Evolutionary conservation across 495 filamentous ascomycete genomes (phyloP).

Genomic region (Podospora fimiseda): DNA sequence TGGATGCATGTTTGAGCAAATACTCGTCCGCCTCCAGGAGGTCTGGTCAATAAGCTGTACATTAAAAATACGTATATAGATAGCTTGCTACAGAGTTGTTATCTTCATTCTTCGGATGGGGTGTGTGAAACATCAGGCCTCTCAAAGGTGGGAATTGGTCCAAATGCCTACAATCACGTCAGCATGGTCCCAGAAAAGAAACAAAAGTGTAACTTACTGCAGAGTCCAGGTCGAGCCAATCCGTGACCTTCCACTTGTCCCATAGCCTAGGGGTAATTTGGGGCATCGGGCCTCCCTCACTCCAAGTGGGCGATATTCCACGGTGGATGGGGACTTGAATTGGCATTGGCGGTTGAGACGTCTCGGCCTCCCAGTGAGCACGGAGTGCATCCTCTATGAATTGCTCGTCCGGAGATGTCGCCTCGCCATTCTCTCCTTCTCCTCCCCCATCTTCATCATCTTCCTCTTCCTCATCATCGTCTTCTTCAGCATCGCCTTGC

Average conservation of each 20-base stretch:
- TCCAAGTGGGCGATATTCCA: background rate
- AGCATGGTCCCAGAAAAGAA: background rate
- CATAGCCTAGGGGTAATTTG: constrained; percentile 7
- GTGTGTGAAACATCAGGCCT: background rate
- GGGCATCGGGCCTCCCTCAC: background rate
- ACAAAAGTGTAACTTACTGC: constrained; percentile 14
- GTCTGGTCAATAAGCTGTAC: background rate
- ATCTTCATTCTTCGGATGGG: background rate
- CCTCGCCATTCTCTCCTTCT: background rate
- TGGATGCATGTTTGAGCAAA: constrained; percentile 8
- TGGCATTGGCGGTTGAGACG: background rate
- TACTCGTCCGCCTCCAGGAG: background rate
- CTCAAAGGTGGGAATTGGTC: constrained; percentile 17
- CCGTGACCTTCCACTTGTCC: constrained; percentile 20
- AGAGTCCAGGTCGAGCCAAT: constrained; percentile 26
- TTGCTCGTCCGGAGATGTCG: constrained; percentile 9
- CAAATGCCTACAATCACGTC: constrained; percentile 15
- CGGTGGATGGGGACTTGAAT: background rate
- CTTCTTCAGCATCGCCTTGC: background rate
- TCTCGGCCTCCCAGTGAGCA: constrained; percentile 17
- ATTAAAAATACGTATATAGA: background rate
- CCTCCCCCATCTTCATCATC: background rate
- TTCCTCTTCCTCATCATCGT: background rate
- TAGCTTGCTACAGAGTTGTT: background rate
- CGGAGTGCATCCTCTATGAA: constrained; percentile 19